These are phyloP conservation scores for Ulmus americana DNA, from an alignment of 331 rosid species.

Conservation along the genomic window DNA sequence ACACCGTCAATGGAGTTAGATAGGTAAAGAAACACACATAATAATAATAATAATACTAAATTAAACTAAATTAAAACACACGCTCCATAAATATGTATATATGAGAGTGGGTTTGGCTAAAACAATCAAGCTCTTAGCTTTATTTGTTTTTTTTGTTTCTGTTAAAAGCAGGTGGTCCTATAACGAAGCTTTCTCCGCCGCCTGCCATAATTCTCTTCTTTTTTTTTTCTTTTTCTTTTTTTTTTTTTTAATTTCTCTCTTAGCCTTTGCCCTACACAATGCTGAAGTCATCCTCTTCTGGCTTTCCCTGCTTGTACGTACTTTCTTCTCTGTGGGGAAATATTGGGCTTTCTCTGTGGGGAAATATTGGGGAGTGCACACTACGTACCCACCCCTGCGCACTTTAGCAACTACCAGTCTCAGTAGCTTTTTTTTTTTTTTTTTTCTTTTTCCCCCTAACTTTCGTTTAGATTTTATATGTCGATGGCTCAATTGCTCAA, in stretches of 20 bases:
- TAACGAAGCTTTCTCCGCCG: constrained; percentile 49
- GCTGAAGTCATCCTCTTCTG: constrained; percentile 26
- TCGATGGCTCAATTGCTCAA: constrained; percentile 1
- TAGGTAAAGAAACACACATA: neutral
- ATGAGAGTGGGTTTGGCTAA: constrained; percentile 28
- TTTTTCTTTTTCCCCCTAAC: constrained; percentile 21
- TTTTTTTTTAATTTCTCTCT: constrained; percentile 2
- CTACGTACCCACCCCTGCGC: constrained; percentile 30
- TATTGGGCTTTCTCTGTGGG: no score
- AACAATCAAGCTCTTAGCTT: constrained; percentile 3
- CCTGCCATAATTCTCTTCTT: constrained; percentile 34
- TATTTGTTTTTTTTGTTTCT: constrained; percentile 5
- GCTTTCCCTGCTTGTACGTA: constrained; percentile 5
- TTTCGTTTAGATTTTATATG: constrained; percentile 23
- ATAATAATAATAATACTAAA: neutral
- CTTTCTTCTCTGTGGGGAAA: neutral
- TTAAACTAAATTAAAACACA: neutral
- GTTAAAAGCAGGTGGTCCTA: constrained; percentile 54
- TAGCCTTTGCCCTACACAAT: constrained; percentile 18
- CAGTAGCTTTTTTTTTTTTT: no score
- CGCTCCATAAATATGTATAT: constrained; percentile 27
- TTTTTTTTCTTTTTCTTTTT: neutral
- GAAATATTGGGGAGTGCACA: neutral
- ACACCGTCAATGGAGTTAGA: no score
- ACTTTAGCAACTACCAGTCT: neutral